Evolutionary conservation across 306 rosid genomes (phyloP).

Genomic region (Psophocarpus tetragonolobus): DNA sequence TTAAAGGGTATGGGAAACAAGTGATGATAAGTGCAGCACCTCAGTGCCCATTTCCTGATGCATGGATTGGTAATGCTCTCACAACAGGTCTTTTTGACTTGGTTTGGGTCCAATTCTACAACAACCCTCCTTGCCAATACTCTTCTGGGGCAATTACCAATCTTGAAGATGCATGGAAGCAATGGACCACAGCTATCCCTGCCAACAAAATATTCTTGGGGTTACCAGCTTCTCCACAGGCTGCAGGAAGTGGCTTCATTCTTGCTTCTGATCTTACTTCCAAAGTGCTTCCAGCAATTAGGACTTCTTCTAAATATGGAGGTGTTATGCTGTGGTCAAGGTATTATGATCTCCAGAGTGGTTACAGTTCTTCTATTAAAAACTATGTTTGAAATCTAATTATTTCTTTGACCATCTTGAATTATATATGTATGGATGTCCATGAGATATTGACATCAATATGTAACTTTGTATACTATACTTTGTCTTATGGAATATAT

Average conservation of each 20-base stretch:
- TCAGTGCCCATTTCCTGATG: too few species aligned
- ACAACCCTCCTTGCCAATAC: too few species aligned
- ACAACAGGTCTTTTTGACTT: too few species aligned
- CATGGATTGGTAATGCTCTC: too few species aligned
- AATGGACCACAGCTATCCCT: background rate
- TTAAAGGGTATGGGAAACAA: too few species aligned
- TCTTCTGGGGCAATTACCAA: background rate
- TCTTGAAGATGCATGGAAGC: conserved; percentile 37
- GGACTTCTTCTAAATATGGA: background rate
- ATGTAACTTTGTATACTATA: background rate
- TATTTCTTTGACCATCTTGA: background rate
- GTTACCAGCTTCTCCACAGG: background rate
- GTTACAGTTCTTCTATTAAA: background rate
- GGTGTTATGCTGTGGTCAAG: background rate
- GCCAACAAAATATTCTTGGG: background rate
- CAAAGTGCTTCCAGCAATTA: background rate
- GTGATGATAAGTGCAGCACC: too few species aligned
- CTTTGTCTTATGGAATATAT: background rate
- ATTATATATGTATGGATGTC: background rate
- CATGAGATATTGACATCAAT: background rate
- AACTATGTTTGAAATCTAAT: background rate
- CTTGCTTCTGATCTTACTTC: background rate
- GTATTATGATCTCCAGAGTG: background rate
- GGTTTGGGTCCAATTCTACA: too few species aligned
- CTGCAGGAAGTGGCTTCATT: background rate